Conservation (phyloP, 225 moss, liverwort and hornwort species). For the Pseudoscleropodium purum region DNA sequence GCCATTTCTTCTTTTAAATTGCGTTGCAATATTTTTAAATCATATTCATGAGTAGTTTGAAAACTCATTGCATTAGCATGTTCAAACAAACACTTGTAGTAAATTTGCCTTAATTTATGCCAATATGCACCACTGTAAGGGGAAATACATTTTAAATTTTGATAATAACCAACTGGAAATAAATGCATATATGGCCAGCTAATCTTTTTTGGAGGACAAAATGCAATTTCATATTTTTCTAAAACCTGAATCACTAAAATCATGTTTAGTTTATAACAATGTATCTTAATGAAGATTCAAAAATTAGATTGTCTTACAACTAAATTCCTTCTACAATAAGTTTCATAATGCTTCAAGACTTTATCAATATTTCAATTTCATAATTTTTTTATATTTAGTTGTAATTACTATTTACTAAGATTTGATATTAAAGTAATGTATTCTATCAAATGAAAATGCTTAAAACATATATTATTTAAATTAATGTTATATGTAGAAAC, state of each 20-base stretch:
- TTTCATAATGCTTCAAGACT: not conserved
- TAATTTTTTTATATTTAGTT: not conserved
- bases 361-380: too few species aligned
- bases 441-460: not conserved
- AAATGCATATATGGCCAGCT: slow-evolving; percentile 4
- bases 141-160: slow-evolving; percentile 18
- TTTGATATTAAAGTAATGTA: too few species aligned
- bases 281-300: not conserved
- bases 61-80: slow-evolving; percentile 11
- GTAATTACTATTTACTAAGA: not conserved
- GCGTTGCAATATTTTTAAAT: slow-evolving; percentile 21
- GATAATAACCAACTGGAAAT: not conserved
- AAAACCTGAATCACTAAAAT: not conserved
- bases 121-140: slow-evolving; percentile 23
- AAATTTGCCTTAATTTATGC: slow-evolving; percentile 22
- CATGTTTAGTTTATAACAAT: not conserved
- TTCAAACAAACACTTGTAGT: slow-evolving; percentile 7
- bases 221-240: slow-evolving; percentile 13
- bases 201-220: not conserved
- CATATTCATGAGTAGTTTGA: slow-evolving; percentile 2
- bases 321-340: not conserved
- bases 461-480: too few species aligned
- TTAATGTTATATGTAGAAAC: accelerated
- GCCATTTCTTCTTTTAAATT: slow-evolving; percentile 37
- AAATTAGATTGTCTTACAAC: not conserved